Evolutionary conservation across 352 stramenopile species (phyloP).

Genomic region (Phytophthora parvispora): DNA sequence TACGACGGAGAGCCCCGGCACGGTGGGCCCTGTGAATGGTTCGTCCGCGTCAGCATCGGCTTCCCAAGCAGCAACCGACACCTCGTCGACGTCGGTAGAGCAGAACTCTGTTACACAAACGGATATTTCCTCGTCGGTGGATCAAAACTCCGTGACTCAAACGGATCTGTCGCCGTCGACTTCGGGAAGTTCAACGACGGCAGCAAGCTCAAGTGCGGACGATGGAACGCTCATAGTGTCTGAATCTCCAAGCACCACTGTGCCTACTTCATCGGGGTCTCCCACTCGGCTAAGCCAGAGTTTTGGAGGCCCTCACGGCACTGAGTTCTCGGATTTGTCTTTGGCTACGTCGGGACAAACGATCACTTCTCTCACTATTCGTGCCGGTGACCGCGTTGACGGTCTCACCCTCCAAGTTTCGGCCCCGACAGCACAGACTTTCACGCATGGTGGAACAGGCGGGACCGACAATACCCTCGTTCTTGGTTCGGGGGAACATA

Average conservation of each 20-base stretch:
- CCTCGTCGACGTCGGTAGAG: not conserved
- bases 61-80: not conserved
- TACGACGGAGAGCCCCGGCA: not conserved
- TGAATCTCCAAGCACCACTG: constrained; percentile 1
- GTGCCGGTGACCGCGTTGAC: constrained; percentile 15
- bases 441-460: constrained; percentile 28
- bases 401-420: constrained; percentile 21
- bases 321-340: constrained; percentile 25
- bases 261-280: not conserved
- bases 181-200: not conserved
- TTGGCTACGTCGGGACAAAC: constrained; percentile 22
- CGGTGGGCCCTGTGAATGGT: not conserved
- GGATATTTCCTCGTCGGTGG: constrained; percentile 1
- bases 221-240: not conserved
- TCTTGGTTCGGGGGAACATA: constrained; percentile 15
- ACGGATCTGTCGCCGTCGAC: not conserved
- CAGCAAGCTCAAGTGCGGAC: not conserved
- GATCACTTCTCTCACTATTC: constrained; percentile 23
- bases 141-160: not conserved
- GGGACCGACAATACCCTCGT: constrained; percentile 22
- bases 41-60: not conserved
- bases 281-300: constrained; percentile 1
- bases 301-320: constrained; percentile 18
- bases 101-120: constrained; percentile 2
- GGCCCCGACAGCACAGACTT: constrained; percentile 12